Evolutionary conservation across 2,329 filamentous ascomycete genomes (phyloP), one percentile per base, ranked within the genome.

Genomic region (Mollisia scopiformis): DNA sequence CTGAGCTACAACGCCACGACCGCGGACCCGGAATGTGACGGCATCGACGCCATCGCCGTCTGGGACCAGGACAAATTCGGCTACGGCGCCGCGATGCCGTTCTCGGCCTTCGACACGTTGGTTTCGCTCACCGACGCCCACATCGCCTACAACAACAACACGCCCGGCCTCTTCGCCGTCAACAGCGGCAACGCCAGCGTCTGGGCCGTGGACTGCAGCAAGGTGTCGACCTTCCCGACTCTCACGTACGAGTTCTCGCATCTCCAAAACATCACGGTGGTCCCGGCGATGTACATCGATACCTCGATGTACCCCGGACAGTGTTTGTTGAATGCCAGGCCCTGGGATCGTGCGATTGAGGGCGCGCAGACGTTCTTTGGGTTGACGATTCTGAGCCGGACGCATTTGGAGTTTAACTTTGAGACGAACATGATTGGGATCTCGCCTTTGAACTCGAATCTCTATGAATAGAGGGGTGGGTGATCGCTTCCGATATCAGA

Each of bases 1-100:
- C 58, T 53, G 21, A 51, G 41, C 27, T 60, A 60, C 53, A 60
- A 56, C 58, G 58, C 58, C 27, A 60, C 58, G 5, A 30, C 58
- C 35, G 49, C 49, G 31, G 35, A 39, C 23, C 8, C 52, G n/a
- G 49, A 55, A 37, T 60, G 58, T 19, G 58, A 60, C 19, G 30
- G 46, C 46, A 60, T 60, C 35, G 58, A 60, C 19, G 31, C 58
- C 13, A 41, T 60, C 27, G 58, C 58, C 7, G 47, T 60, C 43
- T 60, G 58, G 58, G 58, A 60, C n/a, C 52, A 60, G 23, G 58
- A 60, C 46, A 60, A 60, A 28, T 60, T 60, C 52, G 58, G 58
- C 8, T 53, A 56, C 35, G 58, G 58, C 19, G 52, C 58, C 8
- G 51, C 58, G 11, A 60, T 60, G 58, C 58, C 58, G 16, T 52